Evolutionary conservation across 208 protist species (phyloP), one percentile per base, ranked within the genome.

Genomic region (Leishmania tarentolae): DNA sequence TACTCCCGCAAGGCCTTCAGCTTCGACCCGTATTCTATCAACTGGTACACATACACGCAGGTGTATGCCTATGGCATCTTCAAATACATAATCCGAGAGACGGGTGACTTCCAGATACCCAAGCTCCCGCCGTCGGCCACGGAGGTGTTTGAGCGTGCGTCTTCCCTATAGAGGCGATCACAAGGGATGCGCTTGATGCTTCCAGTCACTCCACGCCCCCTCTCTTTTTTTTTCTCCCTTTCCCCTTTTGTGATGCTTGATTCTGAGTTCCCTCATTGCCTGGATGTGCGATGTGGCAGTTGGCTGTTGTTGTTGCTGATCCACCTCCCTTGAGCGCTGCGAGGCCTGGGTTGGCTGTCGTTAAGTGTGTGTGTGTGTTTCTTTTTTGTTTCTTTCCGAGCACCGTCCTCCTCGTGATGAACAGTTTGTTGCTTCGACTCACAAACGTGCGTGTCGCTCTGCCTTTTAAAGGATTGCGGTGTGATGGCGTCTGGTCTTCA

Each of bases 31-130:
- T 88, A 90, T 82, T 75, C 83, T 63, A 93, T 96, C 66, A 89
- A 93, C 78, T 96, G 93, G 93, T 92, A 82, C 78, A 75, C 78
- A 63, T 96, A 95, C 83, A 76, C 80, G n/a, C 90, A 93, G 76
- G 70, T 86, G 53, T 96, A 96, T 84, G 84, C 80, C 56, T 91
- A 92, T 75, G 93, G 93, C 69, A 84, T 96, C 52, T 80, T 94
- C 50, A 92, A 95, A 82, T 73, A 93, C 83, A 92, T 96, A 69
- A 73, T 96, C 44, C 79, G 85, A 37, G 88, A 95, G 66, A 91
- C 83, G 28, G 86, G 75, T 21, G 63, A 78, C 72, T 87, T 91
- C 50, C 44, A 84, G 50, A 40, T 69, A 24, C 92, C 92, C 46
- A 80, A 74, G 70, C 47, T 82, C 17, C 90, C 87, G 1, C 79